Percentiles rank a stretch among this genome's conserved stretches.
phyloP scores from a whole-genome alignment of 169 alveolate species.

The Cryptosporidium muris region DNA sequence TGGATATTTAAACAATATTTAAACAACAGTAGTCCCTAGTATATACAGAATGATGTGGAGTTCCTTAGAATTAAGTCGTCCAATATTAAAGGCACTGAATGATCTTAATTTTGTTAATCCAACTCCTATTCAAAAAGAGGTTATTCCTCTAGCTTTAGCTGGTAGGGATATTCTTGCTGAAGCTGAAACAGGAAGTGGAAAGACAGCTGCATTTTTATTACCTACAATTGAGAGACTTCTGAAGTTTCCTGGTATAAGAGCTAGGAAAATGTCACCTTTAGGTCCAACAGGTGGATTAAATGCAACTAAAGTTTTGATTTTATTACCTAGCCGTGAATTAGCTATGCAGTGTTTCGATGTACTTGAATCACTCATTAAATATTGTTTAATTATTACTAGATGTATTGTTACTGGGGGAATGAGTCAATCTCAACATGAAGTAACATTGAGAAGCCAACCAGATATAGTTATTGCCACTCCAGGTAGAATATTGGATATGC shows the following conservation, averaged over 20 bases:
- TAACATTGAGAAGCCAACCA: slow-evolving; percentile 88
- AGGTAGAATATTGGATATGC: slow-evolving; percentile 95
- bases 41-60: slow-evolving; percentile 39
- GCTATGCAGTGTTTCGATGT: slow-evolving; percentile 89
- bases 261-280: slow-evolving; percentile 71
- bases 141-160: slow-evolving; percentile 86
- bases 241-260: slow-evolving; percentile 79
- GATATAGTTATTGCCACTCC: slow-evolving; percentile 97
- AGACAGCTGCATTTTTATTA: slow-evolving; percentile 88
- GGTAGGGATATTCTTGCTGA: slow-evolving; percentile 86
- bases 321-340: slow-evolving; percentile 91
- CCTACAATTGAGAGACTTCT: slow-evolving; percentile 87
- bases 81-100: slow-evolving; percentile 78
- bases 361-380: slow-evolving; percentile 82
- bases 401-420: slow-evolving; percentile 89
- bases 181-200: slow-evolving; percentile 92
- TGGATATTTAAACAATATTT: too few species aligned
- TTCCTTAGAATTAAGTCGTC: slow-evolving; percentile 51
- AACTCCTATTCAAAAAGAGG: slow-evolving; percentile 86
- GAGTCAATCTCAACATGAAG: slow-evolving; percentile 83
- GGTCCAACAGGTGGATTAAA: slow-evolving; percentile 45
- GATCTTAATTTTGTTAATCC: slow-evolving; percentile 83
- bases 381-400: slow-evolving; percentile 79
- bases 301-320: slow-evolving; percentile 86
- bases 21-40: too few species aligned